These are phyloP conservation scores for Aspergillus puulaauensis DNA, from an alignment of 2,329 filamentous ascomycete species.

Conservation along the genomic window DNA sequence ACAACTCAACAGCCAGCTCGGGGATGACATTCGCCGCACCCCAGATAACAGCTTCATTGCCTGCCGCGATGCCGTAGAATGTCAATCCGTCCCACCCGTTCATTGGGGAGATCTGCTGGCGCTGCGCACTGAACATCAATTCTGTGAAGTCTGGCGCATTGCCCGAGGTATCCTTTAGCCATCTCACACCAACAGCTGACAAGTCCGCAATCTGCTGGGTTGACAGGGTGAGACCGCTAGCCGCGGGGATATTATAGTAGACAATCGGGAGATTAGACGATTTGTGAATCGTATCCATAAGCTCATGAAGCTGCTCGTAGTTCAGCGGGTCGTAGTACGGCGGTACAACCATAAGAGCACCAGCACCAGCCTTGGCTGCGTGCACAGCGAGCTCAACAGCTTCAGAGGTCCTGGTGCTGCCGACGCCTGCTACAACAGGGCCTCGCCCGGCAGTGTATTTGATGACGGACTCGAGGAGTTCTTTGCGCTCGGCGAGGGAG, in stretches of 20 bases:
- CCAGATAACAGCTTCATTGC: constrained; percentile 52
- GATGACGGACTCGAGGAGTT: constrained; percentile 37
- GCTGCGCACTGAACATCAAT: constrained; percentile 43
- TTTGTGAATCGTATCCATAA: too few species aligned
- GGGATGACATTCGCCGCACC: constrained; percentile 53
- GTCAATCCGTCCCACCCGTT: constrained; percentile 58
- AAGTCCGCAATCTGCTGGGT: constrained; percentile 47
- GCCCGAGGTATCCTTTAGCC: constrained; percentile 54
- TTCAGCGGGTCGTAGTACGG: constrained; percentile 51
- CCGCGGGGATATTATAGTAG: constrained; percentile 54
- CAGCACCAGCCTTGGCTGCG: constrained; percentile 41
- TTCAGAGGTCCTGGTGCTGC: constrained; percentile 43
- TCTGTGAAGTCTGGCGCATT: constrained; percentile 52
- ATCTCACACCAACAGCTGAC: constrained; percentile 48
- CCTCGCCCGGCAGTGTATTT: constrained; percentile 27
- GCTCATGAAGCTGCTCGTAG: constrained; percentile 34
- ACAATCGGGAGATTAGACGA: constrained; percentile 41
- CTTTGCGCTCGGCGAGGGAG: constrained; percentile 46
- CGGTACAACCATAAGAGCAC: constrained; percentile 51
- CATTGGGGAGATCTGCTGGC: constrained; percentile 47
- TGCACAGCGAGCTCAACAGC: constrained; percentile 44
- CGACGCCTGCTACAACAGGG: constrained; percentile 33
- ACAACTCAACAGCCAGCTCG: constrained; percentile 50
- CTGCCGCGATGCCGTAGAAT: constrained; percentile 53
- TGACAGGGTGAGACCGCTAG: constrained; percentile 43